These are phyloP conservation scores for Malassezia restricta DNA, from an alignment of 1,284 basidiomycete species.

Conservation along the genomic window DNA sequence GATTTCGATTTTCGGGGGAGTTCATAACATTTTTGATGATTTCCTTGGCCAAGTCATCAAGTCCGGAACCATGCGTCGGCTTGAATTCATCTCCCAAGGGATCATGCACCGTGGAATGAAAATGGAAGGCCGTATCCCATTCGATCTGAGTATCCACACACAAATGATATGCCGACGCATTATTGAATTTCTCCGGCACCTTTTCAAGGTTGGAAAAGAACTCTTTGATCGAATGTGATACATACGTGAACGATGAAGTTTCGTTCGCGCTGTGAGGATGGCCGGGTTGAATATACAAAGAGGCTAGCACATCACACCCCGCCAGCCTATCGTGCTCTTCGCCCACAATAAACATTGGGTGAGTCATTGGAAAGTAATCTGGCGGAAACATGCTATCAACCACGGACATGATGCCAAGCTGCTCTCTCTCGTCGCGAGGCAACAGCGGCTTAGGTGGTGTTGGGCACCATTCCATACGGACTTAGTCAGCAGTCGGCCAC, in stretches of 20 bases:
- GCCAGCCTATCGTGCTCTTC: neutral
- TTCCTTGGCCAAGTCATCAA: too few species aligned
- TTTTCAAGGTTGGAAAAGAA: neutral
- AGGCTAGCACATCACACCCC: neutral
- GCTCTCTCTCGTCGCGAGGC: neutral
- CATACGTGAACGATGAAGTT: neutral
- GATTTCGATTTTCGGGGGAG: neutral
- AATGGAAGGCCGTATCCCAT: neutral
- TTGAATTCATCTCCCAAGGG: neutral
- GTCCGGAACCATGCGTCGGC: too few species aligned
- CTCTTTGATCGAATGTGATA: neutral
- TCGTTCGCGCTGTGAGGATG: neutral
- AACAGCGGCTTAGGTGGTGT: neutral
- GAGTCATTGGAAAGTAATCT: neutral
- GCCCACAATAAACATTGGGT: neutral
- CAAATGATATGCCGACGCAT: neutral
- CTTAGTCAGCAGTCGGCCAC: neutral
- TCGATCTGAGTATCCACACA: neutral
- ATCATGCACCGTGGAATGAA: neutral
- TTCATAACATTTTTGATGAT: neutral
- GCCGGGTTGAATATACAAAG: neutral
- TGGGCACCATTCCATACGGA: neutral
- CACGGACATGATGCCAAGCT: neutral
- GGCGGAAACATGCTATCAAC: neutral
- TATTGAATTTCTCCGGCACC: neutral